Evolutionary conservation across 495 filamentous ascomycete genomes (phyloP).

Genomic region (Annulohypoxylon moriforme): DNA sequence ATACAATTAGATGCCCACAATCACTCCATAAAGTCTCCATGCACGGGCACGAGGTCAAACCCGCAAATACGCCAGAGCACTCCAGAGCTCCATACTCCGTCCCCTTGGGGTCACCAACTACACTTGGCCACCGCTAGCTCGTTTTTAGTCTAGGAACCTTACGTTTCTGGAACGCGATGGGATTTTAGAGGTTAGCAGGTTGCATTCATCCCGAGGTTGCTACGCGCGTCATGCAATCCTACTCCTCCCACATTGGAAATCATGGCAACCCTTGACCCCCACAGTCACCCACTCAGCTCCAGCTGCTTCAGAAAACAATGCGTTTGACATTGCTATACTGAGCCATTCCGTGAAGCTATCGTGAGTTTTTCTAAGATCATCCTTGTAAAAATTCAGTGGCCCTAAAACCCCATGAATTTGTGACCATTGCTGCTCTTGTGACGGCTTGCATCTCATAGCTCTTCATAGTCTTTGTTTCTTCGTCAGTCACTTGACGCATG

Average conservation of each 20-base stretch:
- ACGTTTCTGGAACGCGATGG: slow-evolving; percentile 28
- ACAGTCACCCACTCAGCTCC: slow-evolving; percentile 5
- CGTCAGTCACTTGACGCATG: slow-evolving; percentile 12
- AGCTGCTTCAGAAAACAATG: neutral
- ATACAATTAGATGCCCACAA: slow-evolving; percentile 22
- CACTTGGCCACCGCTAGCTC: slow-evolving; percentile 15
- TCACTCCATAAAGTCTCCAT: slow-evolving; percentile 34
- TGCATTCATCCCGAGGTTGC: slow-evolving; percentile 25
- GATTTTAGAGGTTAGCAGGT: slow-evolving; percentile 18
- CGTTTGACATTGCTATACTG: slow-evolving; percentile 6
- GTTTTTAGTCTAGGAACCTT: slow-evolving; percentile 6
- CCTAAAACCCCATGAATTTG: neutral
- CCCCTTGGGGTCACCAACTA: slow-evolving; percentile 35
- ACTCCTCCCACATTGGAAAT: slow-evolving; percentile 12
- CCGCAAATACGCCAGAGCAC: slow-evolving; percentile 41
- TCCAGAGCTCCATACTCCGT: slow-evolving; percentile 30
- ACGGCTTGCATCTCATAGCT: neutral
- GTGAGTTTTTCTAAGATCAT: slow-evolving; percentile 9
- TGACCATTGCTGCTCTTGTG: neutral
- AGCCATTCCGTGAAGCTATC: slow-evolving; percentile 21
- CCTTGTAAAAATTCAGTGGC: neutral
- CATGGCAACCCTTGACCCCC: slow-evolving; percentile 9
- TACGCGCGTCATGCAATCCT: slow-evolving; percentile 34
- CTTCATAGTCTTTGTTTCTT: neutral
- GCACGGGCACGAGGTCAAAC: slow-evolving; percentile 36